Conservation (phyloP, 1,139 yeast species). For the Zygoascus sp. region DNA sequence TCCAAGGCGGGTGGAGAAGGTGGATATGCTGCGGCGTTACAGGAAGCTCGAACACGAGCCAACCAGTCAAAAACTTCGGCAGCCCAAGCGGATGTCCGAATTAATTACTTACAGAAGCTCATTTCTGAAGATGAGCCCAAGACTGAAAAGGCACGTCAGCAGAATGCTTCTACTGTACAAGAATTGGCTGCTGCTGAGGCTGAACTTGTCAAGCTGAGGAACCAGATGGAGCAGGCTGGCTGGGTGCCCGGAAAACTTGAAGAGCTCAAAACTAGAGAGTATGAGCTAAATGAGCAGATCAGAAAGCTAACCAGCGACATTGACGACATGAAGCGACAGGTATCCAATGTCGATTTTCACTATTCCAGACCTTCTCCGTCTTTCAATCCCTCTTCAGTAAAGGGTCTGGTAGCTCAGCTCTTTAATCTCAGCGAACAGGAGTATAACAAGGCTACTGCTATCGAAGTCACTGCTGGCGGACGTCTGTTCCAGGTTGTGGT, state of each 20-base stretch:
- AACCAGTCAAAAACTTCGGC: constrained; percentile 53
- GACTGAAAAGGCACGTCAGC: constrained; percentile 51
- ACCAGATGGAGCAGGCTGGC: constrained; percentile 51
- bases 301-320: constrained; percentile 47
- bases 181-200: constrained; percentile 45
- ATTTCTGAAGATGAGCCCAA: constrained; percentile 50
- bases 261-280: constrained; percentile 42
- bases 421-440: constrained; percentile 60
- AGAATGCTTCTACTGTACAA: constrained; percentile 42
- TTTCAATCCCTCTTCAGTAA: constrained; percentile 57
- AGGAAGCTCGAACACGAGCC: constrained; percentile 56
- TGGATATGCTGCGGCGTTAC: constrained; percentile 74
- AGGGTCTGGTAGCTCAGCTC: constrained; percentile 87
- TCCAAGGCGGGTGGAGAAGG: constrained; percentile 75
- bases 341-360: constrained; percentile 71
- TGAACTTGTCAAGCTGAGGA: constrained; percentile 41
- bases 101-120: constrained; percentile 54
- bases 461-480: constrained; percentile 94
- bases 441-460: constrained; percentile 66
- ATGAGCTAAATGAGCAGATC: constrained; percentile 33
- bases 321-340: constrained; percentile 56
- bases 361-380: constrained; percentile 61
- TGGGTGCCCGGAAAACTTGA: constrained; percentile 50
- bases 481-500: constrained; percentile 86
- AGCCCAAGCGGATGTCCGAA: constrained; percentile 58